Evolutionary conservation across 371 early-diverging fungal genomes (phyloP).

Genomic region (Mortierella sp.): DNA sequence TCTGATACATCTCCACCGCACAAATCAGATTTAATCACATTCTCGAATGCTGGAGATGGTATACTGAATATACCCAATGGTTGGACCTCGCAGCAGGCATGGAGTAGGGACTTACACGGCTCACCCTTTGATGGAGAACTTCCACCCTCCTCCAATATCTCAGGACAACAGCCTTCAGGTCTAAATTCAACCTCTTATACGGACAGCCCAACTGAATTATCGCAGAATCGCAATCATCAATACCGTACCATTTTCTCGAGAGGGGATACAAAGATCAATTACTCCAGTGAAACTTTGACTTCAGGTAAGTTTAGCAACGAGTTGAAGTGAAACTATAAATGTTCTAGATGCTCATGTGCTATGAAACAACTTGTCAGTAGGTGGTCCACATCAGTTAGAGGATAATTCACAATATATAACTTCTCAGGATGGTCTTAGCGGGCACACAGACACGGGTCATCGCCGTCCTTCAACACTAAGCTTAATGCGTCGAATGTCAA

Average conservation of each 20-base stretch:
- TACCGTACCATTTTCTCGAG: neutral
- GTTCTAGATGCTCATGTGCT: neutral
- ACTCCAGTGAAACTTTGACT: neutral
- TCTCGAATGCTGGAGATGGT: neutral
- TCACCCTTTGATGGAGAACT: neutral
- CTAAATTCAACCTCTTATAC: neutral
- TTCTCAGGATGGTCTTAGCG: neutral
- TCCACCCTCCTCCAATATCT: neutral
- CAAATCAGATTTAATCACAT: neutral
- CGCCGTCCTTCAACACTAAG: constrained; percentile 19
- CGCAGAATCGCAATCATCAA: neutral
- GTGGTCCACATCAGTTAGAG: neutral
- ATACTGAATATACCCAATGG: neutral
- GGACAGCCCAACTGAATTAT: constrained; percentile 1
- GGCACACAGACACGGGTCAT: neutral
- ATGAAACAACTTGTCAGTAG: neutral
- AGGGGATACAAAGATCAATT: neutral
- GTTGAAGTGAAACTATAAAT: neutral
- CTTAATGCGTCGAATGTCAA: constrained; percentile 50
- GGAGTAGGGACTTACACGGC: neutral
- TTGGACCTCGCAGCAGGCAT: neutral
- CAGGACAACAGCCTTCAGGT: neutral
- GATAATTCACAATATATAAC: neutral
- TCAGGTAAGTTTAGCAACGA: neutral
- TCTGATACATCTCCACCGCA: neutral